Conservation (phyloP, 495 filamentous ascomycete species). For the Baudoinia panamericana region DNA sequence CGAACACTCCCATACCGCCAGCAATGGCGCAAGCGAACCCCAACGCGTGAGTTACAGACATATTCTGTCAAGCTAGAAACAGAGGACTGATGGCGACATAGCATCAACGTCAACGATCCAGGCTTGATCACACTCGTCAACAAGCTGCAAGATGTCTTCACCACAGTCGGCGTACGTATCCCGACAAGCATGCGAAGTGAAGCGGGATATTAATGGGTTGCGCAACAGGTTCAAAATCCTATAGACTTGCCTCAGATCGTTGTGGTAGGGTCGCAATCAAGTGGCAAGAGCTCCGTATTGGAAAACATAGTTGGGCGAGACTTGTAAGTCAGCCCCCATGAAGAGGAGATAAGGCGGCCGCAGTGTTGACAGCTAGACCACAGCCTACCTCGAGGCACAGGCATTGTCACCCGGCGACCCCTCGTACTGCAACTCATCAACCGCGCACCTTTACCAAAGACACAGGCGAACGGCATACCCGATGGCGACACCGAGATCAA, state of each 20-base stretch:
- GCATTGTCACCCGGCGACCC: conserved; percentile 92
- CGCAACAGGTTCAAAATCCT: conserved; percentile 70
- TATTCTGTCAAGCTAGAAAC: background rate
- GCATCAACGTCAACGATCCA: conserved; percentile 71
- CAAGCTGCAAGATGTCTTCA: conserved; percentile 98
- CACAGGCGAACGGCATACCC: conserved; percentile 63
- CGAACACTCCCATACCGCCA: too few species aligned
- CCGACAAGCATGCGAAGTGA: background rate
- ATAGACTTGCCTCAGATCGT: conserved; percentile 99
- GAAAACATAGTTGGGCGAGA: conserved; percentile 99
- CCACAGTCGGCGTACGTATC: conserved; percentile 82
- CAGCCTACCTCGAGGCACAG: conserved; percentile 92
- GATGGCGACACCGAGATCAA: conserved; percentile 38
- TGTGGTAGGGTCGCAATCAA: conserved; percentile 96
- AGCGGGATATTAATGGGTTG: background rate
- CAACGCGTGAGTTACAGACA: conserved; percentile 24
- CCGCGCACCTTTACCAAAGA: conserved; percentile 41
- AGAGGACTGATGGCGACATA: conserved; percentile 20
- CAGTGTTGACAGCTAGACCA: conserved; percentile 1
- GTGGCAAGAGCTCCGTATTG: conserved; percentile 98
- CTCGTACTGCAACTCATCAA: conserved; percentile 98
- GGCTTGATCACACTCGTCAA: conserved; percentile 88
- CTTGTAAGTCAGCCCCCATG: conserved; percentile 58
- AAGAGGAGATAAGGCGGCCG: background rate
- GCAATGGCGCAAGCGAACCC: conserved; percentile 28